A percentile compares a stretch with the other conserved stretches of the same genome.
Conservation (phyloP, 352 stramenopile genomes). For the Phytophthora niederhauseri region DNA sequence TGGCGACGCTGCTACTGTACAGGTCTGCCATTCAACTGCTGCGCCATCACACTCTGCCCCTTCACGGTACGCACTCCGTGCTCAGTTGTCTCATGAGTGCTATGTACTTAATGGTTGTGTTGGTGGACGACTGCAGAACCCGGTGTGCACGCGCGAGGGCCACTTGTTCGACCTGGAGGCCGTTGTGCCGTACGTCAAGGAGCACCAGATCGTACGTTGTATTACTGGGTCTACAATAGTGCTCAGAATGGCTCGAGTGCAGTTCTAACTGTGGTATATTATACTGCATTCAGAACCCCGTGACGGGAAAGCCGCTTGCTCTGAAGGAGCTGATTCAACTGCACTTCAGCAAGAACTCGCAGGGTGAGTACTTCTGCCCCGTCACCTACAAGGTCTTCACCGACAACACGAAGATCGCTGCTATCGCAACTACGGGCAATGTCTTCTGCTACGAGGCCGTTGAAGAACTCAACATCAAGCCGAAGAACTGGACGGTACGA, state of each 20-base stretch:
- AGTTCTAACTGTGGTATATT: neutral
- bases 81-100: neutral
- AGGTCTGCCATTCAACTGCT: conserved; percentile 98
- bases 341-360: conserved; percentile 83
- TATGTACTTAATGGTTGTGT: conserved; percentile 1
- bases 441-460: conserved; percentile 98
- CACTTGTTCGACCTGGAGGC: conserved; percentile 98
- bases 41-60: conserved; percentile 94
- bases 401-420: conserved; percentile 88
- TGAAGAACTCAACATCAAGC: conserved; percentile 98
- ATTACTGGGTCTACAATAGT: neutral
- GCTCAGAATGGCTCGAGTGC: neutral
- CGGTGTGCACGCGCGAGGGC: conserved; percentile 94
- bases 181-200: conserved; percentile 96
- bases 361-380: conserved; percentile 88
- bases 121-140: conserved; percentile 61
- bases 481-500: conserved; percentile 94
- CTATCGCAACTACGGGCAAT: conserved; percentile 89
- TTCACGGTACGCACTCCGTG: conserved; percentile 58
- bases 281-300: conserved; percentile 83
- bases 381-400: conserved; percentile 97
- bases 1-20: neutral
- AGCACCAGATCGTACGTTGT: conserved; percentile 91
- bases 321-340: conserved; percentile 95
- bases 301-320: conserved; percentile 91